Base-by-base conservation (phyloP, 257 asterid genomes). In the Pogostemon cablin region DNA sequence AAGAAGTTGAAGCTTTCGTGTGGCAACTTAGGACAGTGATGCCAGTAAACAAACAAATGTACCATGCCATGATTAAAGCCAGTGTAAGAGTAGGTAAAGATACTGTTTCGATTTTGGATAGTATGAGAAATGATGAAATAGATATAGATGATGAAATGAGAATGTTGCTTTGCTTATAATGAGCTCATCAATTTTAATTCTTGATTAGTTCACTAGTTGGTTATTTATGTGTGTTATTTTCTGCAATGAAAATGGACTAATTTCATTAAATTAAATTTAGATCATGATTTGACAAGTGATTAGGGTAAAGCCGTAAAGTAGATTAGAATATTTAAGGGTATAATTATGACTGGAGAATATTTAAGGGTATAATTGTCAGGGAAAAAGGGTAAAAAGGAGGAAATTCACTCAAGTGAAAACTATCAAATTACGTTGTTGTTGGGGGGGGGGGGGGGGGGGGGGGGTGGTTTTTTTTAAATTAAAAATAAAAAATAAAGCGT, bases 1-100 rank as follows among this genome's bases (percentile, higher is more conserved):
- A 71, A 50, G 83, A 87, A 77, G 76, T 77, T n/a, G 86, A 85
- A 43, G 83, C 71, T 71, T 84, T 87, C 67, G 73, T 77, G 17
- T 48, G 75, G 69, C 79, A 79, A 12, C 77, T 87, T 44, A 74
- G 69, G 81, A 53, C 66, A 1, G 79, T 86, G 63, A 48, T 73
- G 67, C 75, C 73, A 6, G 76, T 75, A 10, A 74, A 69, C 32
- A 77, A 67, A 10, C 38, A 78, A 46, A 72, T 81, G 81, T 74
- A 77, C 68, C 66, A 65, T 44, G 78, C 77, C 5, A 65, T 80
- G 68, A 71, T 73, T 62, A 77, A 74, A 50, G 75, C 80, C 15
- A 61, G 67, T 71, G 41, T 55, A 15, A 81, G 82, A 67, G 72
- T 5, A 1, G 85, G 85, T 4, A 48, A 64, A 58, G 76, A 77